Conservation (phyloP, 2,329 filamentous ascomycete species). For the Fusarium temperatum region DNA sequence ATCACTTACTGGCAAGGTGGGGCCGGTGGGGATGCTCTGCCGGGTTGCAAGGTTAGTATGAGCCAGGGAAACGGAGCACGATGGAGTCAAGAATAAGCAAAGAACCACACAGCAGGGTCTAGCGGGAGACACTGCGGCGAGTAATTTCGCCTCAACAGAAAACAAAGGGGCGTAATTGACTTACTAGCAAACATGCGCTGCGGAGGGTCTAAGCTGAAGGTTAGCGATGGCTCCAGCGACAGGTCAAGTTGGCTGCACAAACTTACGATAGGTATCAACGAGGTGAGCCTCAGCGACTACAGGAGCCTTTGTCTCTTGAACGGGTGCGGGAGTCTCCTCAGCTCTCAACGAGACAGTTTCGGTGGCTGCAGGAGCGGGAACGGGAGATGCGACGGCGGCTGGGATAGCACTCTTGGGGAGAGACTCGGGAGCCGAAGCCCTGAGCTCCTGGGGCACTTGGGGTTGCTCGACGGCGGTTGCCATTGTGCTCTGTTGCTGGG, state of each 20-base stretch:
- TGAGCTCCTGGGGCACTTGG: conserved; percentile 30
- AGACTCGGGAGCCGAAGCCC: conserved; percentile 21
- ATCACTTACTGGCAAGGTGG: conserved; percentile 68
- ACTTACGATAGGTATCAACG: conserved; percentile 77
- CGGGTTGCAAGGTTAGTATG: conserved; percentile 50
- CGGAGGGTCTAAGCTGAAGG: conserved; percentile 62
- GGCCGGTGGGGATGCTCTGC: conserved; percentile 76
- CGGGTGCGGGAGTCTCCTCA: conserved; percentile 5
- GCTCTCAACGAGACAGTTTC: conserved; percentile 18
- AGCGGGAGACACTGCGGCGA: neutral
- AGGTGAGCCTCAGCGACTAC: conserved; percentile 80
- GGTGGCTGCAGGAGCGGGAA: conserved; percentile 27
- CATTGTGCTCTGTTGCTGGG: conserved; percentile 36
- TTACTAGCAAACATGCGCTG: conserved; percentile 74
- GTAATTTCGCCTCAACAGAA: conserved; percentile 14
- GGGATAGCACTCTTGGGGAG: conserved; percentile 22
- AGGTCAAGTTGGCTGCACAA: neutral
- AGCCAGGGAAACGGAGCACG: conserved; percentile 19
- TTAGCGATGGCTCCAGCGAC: conserved; percentile 26
- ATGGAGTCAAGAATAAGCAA: conserved; percentile 18
- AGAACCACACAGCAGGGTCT: conserved; percentile 8
- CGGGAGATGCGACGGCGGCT: conserved; percentile 16
- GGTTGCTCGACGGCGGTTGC: conserved; percentile 38
- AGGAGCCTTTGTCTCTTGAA: conserved; percentile 52
- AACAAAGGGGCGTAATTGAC: conserved; percentile 41